Evolutionary conservation across 768 basidiomycete species (phyloP).

Genomic region (Pholiota molesta): DNA sequence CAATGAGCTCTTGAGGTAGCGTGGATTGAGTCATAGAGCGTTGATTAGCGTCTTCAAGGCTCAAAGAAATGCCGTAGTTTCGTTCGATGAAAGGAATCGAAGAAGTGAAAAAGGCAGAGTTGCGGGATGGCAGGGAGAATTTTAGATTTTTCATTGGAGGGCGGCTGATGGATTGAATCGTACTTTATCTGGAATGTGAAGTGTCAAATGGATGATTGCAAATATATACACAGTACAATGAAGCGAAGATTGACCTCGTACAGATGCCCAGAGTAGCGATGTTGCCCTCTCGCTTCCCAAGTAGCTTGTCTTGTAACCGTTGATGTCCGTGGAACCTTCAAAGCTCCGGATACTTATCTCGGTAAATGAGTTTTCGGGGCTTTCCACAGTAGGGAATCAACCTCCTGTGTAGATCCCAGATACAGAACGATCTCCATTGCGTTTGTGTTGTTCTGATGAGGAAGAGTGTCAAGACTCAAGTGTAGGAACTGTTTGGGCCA

Average conservation of each 20-base stretch:
- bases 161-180: not conserved
- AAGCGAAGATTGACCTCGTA: not conserved
- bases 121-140: not conserved
- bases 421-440: not conserved
- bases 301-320: not conserved
- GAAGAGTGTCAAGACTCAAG: not conserved
- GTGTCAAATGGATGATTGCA: not conserved
- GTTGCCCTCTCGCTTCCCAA: not conserved
- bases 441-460: not conserved
- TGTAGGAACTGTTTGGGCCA: no score
- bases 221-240: not conserved
- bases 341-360: not conserved
- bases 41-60: not conserved
- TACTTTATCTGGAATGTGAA: not conserved
- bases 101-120: not conserved
- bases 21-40: conserved; percentile 4
- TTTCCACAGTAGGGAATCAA: not conserved
- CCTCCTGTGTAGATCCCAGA: not conserved
- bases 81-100: not conserved
- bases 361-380: not conserved
- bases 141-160: not conserved
- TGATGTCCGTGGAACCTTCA: not conserved
- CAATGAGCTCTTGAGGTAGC: conserved; percentile 24
- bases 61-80: no score
- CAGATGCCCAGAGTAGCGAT: not conserved